A percentile compares a stretch with the other conserved stretches of the same genome.
Evolutionary conservation across 495 filamentous ascomycete genomes (phyloP).

Genomic region (Neurospora sp.): DNA sequence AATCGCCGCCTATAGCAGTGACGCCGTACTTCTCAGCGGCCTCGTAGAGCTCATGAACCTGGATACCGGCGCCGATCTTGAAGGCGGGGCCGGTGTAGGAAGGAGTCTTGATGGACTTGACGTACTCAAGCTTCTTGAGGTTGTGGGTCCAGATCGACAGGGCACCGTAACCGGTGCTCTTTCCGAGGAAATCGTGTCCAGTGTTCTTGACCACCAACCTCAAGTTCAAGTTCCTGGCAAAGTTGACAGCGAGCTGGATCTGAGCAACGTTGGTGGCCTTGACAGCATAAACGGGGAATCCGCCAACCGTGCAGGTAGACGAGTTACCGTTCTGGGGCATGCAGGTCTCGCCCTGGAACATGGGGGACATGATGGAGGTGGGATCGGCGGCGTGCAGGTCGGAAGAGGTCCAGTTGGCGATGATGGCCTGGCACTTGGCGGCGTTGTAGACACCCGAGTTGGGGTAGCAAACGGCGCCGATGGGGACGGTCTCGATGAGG

Average conservation of each 20-base stretch:
- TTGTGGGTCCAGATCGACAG: slow-evolving; percentile 51
- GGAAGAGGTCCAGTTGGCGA: slow-evolving; percentile 23
- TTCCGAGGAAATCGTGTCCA: slow-evolving; percentile 55
- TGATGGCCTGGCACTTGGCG: slow-evolving; percentile 26
- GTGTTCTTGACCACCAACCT: slow-evolving; percentile 57
- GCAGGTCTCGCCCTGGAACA: slow-evolving; percentile 37
- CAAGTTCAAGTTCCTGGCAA: slow-evolving; percentile 48
- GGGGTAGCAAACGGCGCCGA: slow-evolving; percentile 35
- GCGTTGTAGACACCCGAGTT: slow-evolving; percentile 36
- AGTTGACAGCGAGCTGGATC: slow-evolving; percentile 51
- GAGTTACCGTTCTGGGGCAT: slow-evolving; percentile 28
- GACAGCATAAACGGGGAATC: slow-evolving; percentile 49
- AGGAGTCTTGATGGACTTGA: slow-evolving; percentile 7
- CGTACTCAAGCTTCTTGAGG: slow-evolving; percentile 20
- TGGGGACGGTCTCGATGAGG: slow-evolving; percentile 15
- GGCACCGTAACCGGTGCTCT: slow-evolving; percentile 37
- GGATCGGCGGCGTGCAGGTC: slow-evolving; percentile 32
- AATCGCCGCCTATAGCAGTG: slow-evolving; percentile 42
- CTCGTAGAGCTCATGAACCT: slow-evolving; percentile 42
- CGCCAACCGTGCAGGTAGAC: slow-evolving; percentile 43
- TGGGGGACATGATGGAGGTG: slow-evolving; percentile 40
- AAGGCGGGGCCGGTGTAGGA: slow-evolving; percentile 41
- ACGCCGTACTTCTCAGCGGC: slow-evolving; percentile 36
- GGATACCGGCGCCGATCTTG: slow-evolving; percentile 49
- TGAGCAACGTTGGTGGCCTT: slow-evolving; percentile 44